These are phyloP conservation scores for Rhytidiadelphus loreus DNA, from an alignment of 225 moss, liverwort and hornwort genomes.

Conservation along the genomic window DNA sequence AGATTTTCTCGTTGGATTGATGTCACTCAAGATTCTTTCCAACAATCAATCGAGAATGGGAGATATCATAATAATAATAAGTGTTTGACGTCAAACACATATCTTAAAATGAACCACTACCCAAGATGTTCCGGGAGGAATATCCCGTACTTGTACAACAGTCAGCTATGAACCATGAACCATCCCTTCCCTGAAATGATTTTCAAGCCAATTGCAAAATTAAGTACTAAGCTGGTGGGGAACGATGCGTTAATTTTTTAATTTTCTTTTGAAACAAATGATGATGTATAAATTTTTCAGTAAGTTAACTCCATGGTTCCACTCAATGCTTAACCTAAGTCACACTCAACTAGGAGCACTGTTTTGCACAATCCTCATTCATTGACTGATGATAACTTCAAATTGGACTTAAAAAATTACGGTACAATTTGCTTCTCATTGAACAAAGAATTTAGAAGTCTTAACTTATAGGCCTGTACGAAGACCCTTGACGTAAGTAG, in stretches of 20 bases:
- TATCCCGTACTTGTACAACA: not conserved
- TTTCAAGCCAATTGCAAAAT: no score
- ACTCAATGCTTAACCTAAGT: no score
- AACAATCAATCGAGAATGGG: accelerated
- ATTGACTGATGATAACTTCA: not conserved
- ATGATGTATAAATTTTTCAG: no score
- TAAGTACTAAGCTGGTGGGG: no score
- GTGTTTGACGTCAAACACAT: not conserved
- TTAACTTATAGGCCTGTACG: not conserved
- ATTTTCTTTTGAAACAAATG: no score
- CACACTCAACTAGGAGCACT: not conserved
- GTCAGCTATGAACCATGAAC: no score
- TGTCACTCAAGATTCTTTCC: not conserved
- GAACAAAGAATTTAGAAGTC: not conserved
- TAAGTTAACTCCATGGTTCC: no score
- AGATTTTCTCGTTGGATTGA: not conserved
- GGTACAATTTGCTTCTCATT: not conserved
- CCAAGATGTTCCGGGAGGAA: not conserved
- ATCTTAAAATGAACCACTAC: not conserved
- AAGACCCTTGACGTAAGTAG: not conserved
- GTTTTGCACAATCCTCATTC: not conserved
- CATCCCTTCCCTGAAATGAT: no score
- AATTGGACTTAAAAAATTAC: not conserved
- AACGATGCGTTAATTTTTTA: no score
- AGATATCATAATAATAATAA: not conserved